A percentile compares a stretch with the other conserved stretches of the same genome.
phyloP scores from a whole-genome alignment of 2,329 filamentous ascomycete species.

The Colletotrichum coccodes region DNA sequence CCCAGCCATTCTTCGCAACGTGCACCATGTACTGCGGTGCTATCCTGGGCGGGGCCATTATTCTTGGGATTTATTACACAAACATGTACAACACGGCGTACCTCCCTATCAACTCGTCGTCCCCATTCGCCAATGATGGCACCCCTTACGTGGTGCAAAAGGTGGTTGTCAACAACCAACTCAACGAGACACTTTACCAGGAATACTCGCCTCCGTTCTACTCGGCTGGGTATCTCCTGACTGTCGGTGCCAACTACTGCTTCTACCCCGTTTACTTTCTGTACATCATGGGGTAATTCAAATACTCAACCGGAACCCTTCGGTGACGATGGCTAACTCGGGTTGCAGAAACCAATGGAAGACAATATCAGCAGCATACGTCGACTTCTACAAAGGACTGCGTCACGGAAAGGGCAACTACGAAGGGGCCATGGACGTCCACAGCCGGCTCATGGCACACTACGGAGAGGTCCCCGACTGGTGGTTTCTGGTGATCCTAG shows the following conservation, averaged over 20 bases:
- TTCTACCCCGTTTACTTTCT: conserved; percentile 56
- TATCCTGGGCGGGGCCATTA: conserved; percentile 48
- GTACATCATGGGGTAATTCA: conserved; percentile 50
- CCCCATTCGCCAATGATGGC: conserved; percentile 56
- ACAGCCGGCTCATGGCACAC: conserved; percentile 52
- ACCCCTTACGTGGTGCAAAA: conserved; percentile 46
- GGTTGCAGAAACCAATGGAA: conserved; percentile 46
- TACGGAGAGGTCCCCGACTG: conserved; percentile 60
- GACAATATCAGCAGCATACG: conserved; percentile 48
- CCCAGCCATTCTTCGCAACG: conserved; percentile 52
- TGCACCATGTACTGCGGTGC: conserved; percentile 47
- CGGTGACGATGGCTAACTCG: too few relatives aligned
- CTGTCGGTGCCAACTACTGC: conserved; percentile 53
- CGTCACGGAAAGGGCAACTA: conserved; percentile 52
- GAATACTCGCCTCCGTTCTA: conserved; percentile 56
- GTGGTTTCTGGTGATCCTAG: conserved; percentile 56
- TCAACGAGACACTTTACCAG: conserved; percentile 51
- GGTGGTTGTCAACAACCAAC: conserved; percentile 48
- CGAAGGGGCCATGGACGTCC: conserved; percentile 53
- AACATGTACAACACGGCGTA: conserved; percentile 56
- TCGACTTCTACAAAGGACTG: conserved; percentile 50
- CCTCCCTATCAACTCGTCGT: conserved; percentile 58
- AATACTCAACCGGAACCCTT: too few relatives aligned
- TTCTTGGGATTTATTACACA: conserved; percentile 52
- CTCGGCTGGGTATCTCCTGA: conserved; percentile 53